Conservation (phyloP, 306 rosid genomes). For the Cicer judaicum region DNA sequence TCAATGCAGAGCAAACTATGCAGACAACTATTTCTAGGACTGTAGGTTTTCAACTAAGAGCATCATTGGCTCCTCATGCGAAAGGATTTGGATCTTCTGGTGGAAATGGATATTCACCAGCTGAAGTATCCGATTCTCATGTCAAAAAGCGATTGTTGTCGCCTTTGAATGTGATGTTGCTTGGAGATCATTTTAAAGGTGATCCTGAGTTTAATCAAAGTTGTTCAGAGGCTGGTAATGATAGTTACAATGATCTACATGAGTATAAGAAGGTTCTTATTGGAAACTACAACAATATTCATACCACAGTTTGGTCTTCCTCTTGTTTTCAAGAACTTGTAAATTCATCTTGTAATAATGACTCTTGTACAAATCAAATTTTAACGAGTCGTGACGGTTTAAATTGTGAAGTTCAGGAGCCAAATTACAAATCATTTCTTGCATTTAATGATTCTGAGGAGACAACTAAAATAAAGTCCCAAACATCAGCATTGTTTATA, state of each 20-base stretch:
- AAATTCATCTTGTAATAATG: constrained; percentile 46
- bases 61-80: constrained; percentile 47
- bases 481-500: constrained; percentile 48
- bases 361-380: constrained; percentile 40
- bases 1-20: constrained; percentile 47
- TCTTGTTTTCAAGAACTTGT: constrained; percentile 52
- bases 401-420: constrained; percentile 43
- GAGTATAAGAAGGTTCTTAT: constrained; percentile 63
- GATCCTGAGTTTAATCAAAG: constrained; percentile 49
- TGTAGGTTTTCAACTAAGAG: constrained; percentile 65
- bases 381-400: constrained; percentile 45
- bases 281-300: constrained; percentile 39
- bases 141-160: constrained; percentile 60
- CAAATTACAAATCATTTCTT: constrained; percentile 43
- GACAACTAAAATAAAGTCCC: constrained; percentile 42
- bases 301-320: constrained; percentile 51
- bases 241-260: constrained; percentile 43
- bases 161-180: constrained; percentile 64
- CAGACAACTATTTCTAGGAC: constrained; percentile 62
- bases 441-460: constrained; percentile 44
- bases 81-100: constrained; percentile 32
- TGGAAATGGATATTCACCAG: constrained; percentile 51
- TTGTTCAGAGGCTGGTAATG: constrained; percentile 38
- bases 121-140: constrained; percentile 46
- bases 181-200: constrained; percentile 54